These are phyloP conservation scores for Trichoderma sp. DNA, from an alignment of 2,329 filamentous ascomycete species.

Conservation along the genomic window DNA sequence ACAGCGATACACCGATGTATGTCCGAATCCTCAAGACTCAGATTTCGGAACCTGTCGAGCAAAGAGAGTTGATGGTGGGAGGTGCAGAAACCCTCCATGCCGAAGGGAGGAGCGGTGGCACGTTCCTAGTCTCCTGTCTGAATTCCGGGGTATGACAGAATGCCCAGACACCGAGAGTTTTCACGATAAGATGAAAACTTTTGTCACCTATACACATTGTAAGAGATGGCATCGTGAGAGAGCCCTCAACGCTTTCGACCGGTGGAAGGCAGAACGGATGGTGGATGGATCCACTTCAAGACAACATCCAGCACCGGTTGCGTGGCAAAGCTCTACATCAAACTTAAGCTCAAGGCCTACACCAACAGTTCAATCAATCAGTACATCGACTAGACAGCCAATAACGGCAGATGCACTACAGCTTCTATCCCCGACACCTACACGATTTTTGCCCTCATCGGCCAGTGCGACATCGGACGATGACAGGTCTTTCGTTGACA, in stretches of 20 bases:
- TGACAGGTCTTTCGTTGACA: neutral
- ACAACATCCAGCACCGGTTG: neutral
- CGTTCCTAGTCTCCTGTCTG: neutral
- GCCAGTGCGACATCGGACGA: conserved; percentile 1
- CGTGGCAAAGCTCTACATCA: neutral
- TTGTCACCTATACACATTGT: neutral
- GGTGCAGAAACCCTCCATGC: neutral
- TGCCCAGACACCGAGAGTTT: conserved; percentile 4
- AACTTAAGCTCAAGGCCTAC: neutral
- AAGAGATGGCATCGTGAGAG: conserved; percentile 1
- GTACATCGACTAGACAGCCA: neutral
- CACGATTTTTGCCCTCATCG: neutral
- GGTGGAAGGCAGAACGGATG: neutral
- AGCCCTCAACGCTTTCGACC: neutral
- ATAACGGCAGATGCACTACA: neutral
- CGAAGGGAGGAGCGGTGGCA: neutral
- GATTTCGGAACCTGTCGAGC: conserved; percentile 6
- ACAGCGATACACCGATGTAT: conserved; percentile 5
- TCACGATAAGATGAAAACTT: neutral
- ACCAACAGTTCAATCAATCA: neutral
- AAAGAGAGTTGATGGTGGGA: neutral
- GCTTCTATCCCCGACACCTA: neutral
- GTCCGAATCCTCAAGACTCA: neutral
- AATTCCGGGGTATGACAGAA: neutral
- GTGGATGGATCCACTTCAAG: neutral